Evolutionary conservation across 805 yeast genomes (phyloP), one percentile per base, ranked within the genome.

Genomic region (Candida bentonensis): DNA sequence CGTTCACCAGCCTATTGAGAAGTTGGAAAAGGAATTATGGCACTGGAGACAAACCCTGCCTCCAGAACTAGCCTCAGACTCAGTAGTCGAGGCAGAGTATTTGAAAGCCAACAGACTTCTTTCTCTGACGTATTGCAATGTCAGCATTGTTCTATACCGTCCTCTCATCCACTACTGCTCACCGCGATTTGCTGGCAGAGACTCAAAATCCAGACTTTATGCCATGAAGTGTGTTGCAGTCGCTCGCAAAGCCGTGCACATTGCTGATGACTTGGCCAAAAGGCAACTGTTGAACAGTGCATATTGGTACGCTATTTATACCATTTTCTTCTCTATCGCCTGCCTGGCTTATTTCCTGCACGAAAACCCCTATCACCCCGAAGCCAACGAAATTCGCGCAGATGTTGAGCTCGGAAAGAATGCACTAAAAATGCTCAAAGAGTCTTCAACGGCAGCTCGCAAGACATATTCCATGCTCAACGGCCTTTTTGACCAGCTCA

Each of bases 301-400:
- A 2, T 88, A 87, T 57, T 86, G 95, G 95, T 87, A 85, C 57
- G 78, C 92, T 4, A 82, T 83, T 56, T 87, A 87, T 59, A 84
- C 95, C 0, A 80, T 87, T 3, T 87, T 86, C 59, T 85, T 84
- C 62, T 79, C 94, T 2, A 86, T 86, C 47, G 94, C 95, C 0
- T 82, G 94, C 55, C 67, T 86, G 53, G 82, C 84, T 15, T 84
- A 80, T 55, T 85, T 86, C 57, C 81, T 76, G 46, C 89, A 83
- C 59, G 75, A 69, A 46, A 64, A 61, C 46, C 55, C 59, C 46
- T n/a, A 9, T 4, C 36, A 30, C 20, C 36, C 36, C 7, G 36
- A 30, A 30, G 43, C 53, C 41, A 49, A 50, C 45, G 48, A 56
- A 43, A 76, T 83, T 43, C 70, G 78, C 47, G 67, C 73, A 44